A percentile compares a stretch with the other conserved stretches of the same genome.
Evolutionary conservation across 768 basidiomycete genomes (phyloP).

Genomic region (Amanita phalloides): DNA sequence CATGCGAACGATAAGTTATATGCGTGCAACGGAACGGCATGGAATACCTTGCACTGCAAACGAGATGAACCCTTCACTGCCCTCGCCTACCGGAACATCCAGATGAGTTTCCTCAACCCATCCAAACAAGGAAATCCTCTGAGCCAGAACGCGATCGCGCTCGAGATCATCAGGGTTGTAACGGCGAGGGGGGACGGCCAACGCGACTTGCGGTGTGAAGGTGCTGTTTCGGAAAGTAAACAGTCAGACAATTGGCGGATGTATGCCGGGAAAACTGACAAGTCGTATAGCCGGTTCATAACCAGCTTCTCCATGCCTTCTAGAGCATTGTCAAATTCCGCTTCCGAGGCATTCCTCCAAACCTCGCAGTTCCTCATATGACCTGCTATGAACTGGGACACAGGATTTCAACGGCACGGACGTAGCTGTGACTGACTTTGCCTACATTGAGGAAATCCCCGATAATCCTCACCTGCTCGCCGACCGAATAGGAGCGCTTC

Average conservation of each 20-base stretch:
- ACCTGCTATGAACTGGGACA: conserved; percentile 67
- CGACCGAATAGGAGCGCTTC: conserved; percentile 83
- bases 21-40: not conserved
- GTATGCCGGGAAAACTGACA: conserved; percentile 40
- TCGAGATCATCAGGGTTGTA: conserved; percentile 96
- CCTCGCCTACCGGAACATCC: conserved; percentile 75
- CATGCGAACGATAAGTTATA: conserved; percentile 1
- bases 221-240: conserved; percentile 42
- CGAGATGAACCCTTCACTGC: conserved; percentile 71
- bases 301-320: conserved; percentile 99
- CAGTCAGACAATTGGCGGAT: not conserved
- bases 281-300: conserved; percentile 95
- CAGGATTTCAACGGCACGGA: not conserved
- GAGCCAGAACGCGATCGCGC: conserved; percentile 80
- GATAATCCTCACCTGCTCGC: conserved; percentile 92
- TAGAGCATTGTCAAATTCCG: conserved; percentile 92
- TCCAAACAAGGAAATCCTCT: conserved; percentile 82
- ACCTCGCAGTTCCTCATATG: conserved; percentile 82
- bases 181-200: conserved; percentile 54
- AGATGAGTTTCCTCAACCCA: conserved; percentile 89
- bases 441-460: conserved; percentile 84
- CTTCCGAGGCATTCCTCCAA: conserved; percentile 69
- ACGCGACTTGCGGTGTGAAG: conserved; percentile 78
- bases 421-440: not conserved
- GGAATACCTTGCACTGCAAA: conserved; percentile 77